Conservation (phyloP, 2,329 filamentous ascomycete genomes). For the Rhynchosporium secalis region DNA sequence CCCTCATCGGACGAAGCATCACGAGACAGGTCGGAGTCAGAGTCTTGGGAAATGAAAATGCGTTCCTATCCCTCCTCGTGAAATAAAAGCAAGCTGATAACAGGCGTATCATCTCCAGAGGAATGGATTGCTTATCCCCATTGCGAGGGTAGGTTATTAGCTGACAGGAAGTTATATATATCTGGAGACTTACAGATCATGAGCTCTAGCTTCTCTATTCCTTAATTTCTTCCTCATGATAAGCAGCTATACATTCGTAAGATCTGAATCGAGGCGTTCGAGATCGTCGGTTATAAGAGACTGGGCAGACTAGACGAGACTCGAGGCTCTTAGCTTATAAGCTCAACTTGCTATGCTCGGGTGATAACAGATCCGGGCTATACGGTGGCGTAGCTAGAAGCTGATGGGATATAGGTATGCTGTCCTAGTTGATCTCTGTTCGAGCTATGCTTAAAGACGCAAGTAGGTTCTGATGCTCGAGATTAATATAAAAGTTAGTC, state of each 20-base stretch:
- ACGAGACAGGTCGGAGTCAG: neutral
- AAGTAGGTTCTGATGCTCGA: conserved; percentile 12
- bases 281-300: too few relatives aligned
- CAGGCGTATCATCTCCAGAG: neutral
- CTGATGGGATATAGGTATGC: neutral
- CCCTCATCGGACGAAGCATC: neutral
- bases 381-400: neutral
- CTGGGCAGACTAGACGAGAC: too few relatives aligned
- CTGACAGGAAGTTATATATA: too few relatives aligned
- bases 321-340: too few relatives aligned
- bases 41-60: neutral
- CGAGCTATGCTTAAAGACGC: neutral
- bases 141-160: too few relatives aligned
- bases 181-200: too few relatives aligned
- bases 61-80: neutral
- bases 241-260: too few relatives aligned
- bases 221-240: too few relatives aligned
- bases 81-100: neutral
- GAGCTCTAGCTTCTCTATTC: too few relatives aligned
- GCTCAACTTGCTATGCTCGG: too few relatives aligned
- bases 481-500: neutral
- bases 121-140: neutral
- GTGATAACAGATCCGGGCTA: neutral
- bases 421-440: neutral
- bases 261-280: too few relatives aligned